Percentiles rank a stretch among this genome's conserved stretches.
phyloP scores from a whole-genome alignment of 371 early-diverging fungal species.

The Parasitella parasitica region DNA sequence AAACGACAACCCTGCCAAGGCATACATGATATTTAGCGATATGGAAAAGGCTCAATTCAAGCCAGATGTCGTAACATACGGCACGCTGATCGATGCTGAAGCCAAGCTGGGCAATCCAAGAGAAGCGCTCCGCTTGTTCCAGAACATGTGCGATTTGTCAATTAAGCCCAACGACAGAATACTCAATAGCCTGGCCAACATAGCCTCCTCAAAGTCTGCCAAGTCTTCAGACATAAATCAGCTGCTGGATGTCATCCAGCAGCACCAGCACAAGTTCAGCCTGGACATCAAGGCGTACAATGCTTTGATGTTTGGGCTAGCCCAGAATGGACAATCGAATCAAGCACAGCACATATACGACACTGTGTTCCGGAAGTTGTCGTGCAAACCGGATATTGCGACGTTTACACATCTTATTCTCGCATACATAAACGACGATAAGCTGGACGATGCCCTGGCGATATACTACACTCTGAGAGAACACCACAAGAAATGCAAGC shows the following conservation, averaged over 20 bases:
- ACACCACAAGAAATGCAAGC: conserved; percentile 14
- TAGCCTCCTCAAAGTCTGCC: conserved; percentile 16
- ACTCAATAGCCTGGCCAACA: conserved; percentile 29
- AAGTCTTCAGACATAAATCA: neutral
- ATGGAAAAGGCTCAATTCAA: conserved; percentile 29
- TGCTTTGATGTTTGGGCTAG: conserved; percentile 20
- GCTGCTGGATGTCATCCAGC: neutral
- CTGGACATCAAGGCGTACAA: conserved; percentile 25
- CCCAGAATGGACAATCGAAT: conserved; percentile 18
- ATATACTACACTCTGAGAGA: conserved; percentile 27
- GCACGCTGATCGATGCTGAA: conserved; percentile 52
- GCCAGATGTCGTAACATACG: conserved; percentile 57
- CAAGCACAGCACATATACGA: conserved; percentile 18
- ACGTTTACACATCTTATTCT: conserved; percentile 30
- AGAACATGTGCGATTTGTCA: conserved; percentile 33
- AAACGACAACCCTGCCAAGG: conserved; percentile 28
- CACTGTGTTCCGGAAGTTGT: conserved; percentile 1
- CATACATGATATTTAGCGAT: conserved; percentile 32
- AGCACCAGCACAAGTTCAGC: neutral
- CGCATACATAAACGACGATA: conserved; percentile 26
- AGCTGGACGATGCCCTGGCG: conserved; percentile 25
- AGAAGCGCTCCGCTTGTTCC: conserved; percentile 31
- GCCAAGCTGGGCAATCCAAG: conserved; percentile 29
- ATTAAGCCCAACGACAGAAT: conserved; percentile 39
- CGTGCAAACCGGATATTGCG: conserved; percentile 20